Evolutionary conservation across 2,329 filamentous ascomycete genomes (phyloP), one percentile per base, ranked within the genome.

Genomic region (Ceratocystis destructans): DNA sequence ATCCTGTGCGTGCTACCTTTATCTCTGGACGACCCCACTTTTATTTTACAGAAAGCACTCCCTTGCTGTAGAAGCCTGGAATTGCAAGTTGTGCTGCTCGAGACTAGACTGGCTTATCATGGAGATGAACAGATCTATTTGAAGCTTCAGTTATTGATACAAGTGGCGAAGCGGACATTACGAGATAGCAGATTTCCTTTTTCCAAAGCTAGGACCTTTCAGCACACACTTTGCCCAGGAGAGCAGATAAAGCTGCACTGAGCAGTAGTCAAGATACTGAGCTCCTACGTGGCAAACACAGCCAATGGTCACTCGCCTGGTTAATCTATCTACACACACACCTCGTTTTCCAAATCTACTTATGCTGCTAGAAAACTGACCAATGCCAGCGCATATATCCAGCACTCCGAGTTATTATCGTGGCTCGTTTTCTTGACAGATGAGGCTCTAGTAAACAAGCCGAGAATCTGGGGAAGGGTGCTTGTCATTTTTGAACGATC

Each of bases 331-430:
- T 59, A 59, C 17, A 31, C 7, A 20, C 55, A 59, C 31, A 20
- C 28, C 55, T 20, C 22, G 5, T 10, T 8, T 10, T 31, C 25
- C 17, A 59, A 33, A 8, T 6, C n/a, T n/a, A 28, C 15, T 28
- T 10, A 15, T 20, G 6, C 55, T 37, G 12, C 28, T 7, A n/a
- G 55, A 3, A 22, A n/a, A 37, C 48, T n/a, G 5, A 25, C 55
- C 55, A 59, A 31, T 37, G 55, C 2, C 25, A 20, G 55, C 5
- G 33, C 55, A 4, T 31, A n/a, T 8, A 31, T 2, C 15, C 7
- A 8, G n/a, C 7, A 17, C 33, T 31, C 61, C 61, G 61, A n/a
- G 15, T 63, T 63, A 63, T 63, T 63, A 12, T 63, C 61, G 61
- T 63, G 44, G 15, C 17, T 20, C 15, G 3, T 15, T 20, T 8